These are phyloP conservation scores for Colletotrichum horii DNA, from an alignment of 2,329 filamentous ascomycete species.

Conservation along the genomic window DNA sequence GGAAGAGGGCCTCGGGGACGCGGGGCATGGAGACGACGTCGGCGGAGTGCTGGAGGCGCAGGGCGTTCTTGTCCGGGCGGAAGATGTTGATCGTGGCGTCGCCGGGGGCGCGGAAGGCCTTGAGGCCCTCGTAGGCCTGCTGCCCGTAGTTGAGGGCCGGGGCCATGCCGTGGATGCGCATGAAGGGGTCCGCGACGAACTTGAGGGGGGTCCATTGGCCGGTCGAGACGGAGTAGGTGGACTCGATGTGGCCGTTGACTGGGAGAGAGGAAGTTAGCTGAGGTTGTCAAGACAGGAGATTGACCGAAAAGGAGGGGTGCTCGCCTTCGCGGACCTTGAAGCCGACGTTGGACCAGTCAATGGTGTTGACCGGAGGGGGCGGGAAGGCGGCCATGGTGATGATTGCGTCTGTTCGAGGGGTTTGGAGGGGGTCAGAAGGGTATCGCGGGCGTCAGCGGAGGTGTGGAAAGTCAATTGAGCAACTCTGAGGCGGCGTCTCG, in stretches of 20 bases:
- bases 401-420: neutral
- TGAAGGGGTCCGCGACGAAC: slow-evolving; percentile 83
- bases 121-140: slow-evolving; percentile 98
- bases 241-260: slow-evolving; percentile 96
- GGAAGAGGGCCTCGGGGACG: slow-evolving; percentile 78
- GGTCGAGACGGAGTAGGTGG: slow-evolving; percentile 76
- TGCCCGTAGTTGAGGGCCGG: slow-evolving; percentile 96
- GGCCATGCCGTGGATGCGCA: slow-evolving; percentile 93
- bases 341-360: slow-evolving; percentile 93
- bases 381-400: slow-evolving; percentile 66
- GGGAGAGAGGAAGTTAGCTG: neutral
- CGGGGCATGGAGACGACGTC: slow-evolving; percentile 82
- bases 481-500: neutral
- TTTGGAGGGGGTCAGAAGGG: neutral
- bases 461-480: neutral
- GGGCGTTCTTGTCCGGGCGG: slow-evolving; percentile 84
- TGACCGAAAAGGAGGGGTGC: slow-evolving; percentile 13
- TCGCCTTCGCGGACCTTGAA: slow-evolving; percentile 90
- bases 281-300: neutral
- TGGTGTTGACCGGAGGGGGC: slow-evolving; percentile 77
- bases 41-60: slow-evolving; percentile 83
- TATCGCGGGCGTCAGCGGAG: neutral
- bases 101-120: slow-evolving; percentile 84
- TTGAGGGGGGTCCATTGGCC: slow-evolving; percentile 78
- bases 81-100: slow-evolving; percentile 81